Percentiles rank a stretch among this genome's conserved stretches.
These are phyloP conservation scores for Verbena officinalis DNA, from an alignment of 257 asterid genomes.

Conservation along the genomic window DNA sequence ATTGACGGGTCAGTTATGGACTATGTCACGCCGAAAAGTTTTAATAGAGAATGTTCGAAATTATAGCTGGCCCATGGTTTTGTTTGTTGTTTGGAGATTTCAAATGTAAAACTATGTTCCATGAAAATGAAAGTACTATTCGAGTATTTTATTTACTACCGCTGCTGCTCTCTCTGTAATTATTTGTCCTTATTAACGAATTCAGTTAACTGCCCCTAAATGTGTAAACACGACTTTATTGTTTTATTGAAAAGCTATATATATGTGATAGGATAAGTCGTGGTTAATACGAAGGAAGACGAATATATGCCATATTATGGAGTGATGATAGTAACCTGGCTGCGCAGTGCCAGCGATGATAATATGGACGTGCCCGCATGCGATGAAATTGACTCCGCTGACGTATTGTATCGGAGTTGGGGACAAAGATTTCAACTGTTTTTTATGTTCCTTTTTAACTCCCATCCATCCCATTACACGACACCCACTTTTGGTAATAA, in stretches of 20 bases:
- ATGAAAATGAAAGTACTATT: neutral
- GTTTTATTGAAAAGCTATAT: too few species aligned
- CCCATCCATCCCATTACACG: neutral
- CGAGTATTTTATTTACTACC: too few species aligned
- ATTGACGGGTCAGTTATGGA: too few species aligned
- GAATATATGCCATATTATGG: neutral
- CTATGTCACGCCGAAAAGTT: too few species aligned
- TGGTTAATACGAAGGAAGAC: too few species aligned
- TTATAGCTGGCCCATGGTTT: too few species aligned
- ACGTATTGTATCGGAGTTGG: neutral
- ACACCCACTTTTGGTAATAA: neutral
- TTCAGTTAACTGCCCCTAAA: too few species aligned
- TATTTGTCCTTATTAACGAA: too few species aligned
- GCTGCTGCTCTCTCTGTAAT: neutral
- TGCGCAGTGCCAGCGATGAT: slow-evolving; percentile 14
- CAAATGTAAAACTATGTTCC: slow-evolving; percentile 18
- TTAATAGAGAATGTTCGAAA: too few species aligned
- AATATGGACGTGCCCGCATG: slow-evolving; percentile 18
- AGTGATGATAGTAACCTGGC: neutral
- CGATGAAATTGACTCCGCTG: neutral
- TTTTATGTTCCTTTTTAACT: slow-evolving; percentile 3
- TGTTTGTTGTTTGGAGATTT: neutral
- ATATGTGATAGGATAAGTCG: too few species aligned
- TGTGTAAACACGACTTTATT: too few species aligned
- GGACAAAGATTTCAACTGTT: slow-evolving; percentile 22